Base-by-base conservation (phyloP, 768 basidiomycete genomes). In the Tulasnella sp. region DNA sequence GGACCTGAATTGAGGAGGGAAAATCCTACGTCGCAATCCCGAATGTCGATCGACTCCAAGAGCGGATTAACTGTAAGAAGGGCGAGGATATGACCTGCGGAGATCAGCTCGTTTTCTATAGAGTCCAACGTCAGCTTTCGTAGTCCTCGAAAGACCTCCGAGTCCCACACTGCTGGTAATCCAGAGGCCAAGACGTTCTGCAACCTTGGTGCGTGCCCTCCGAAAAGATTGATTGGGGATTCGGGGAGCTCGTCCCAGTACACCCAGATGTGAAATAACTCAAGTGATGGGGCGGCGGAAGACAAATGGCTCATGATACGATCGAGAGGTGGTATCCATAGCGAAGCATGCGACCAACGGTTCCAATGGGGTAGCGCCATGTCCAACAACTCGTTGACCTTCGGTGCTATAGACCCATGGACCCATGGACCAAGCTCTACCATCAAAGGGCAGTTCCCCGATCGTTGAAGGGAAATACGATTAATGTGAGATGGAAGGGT, bases 11-110 rank as follows among this genome's bases (percentile, higher is more conserved):
- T 1, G 28, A 60, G 24, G 18, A 9, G 24, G 28, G 58, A 20
- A 9, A 60, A 60, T 60, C 24, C 22, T 9, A 60, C 18, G 9
- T n/a, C 9, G 9, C 9, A 14, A 22, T 24, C 22, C 9, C 9
- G 18, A 28, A 60, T 22, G 9, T 22, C 28, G 2, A 60, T 14
- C 58, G 9, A 24, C 24, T 28, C 28, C 58, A 60, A 28, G 9
- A 24, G 9, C 22, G 58, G 58, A 24, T 22, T 60, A 22, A 22
- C 58, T 2, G 5, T 9, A 14, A 60, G 58, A 22, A 22, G 9
- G 18, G 58, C 58, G 22, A 60, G 97, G 96, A 44, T 16, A 16
- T 44, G 11, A 16, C 14, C 44, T 44, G 14, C 44, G 3, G 44
- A 44, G 44, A 44, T 44, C 44, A 1, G 11, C 11, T 16, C 44